These are phyloP conservation scores for Tolypocladium inflatum DNA, from an alignment of 2,329 filamentous ascomycete genomes.

Conservation along the genomic window DNA sequence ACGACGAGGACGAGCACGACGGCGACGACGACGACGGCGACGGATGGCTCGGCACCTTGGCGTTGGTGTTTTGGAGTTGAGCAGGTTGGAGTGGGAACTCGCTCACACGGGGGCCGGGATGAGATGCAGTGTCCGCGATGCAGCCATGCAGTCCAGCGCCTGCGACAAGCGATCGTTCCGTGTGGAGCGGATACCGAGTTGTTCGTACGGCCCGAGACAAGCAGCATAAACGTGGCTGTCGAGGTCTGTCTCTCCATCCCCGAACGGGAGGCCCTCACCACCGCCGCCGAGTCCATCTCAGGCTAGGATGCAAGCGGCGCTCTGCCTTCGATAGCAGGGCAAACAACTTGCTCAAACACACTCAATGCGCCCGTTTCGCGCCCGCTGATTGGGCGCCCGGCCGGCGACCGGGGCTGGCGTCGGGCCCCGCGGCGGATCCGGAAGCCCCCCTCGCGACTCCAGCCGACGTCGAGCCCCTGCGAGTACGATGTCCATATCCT, in stretches of 20 bases:
- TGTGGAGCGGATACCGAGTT: neutral
- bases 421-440: neutral
- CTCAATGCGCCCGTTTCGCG: conserved; percentile 12
- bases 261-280: neutral
- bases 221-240: neutral
- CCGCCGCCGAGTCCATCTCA: neutral
- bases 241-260: neutral
- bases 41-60: neutral
- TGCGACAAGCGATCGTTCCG: neutral
- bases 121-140: neutral
- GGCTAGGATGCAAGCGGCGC: neutral
- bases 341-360: conserved; percentile 28
- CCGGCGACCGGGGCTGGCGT: neutral
- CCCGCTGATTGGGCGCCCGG: conserved; percentile 6
- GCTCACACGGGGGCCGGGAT: neutral
- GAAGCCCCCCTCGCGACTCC: neutral
- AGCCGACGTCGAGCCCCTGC: neutral
- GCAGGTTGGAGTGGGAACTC: neutral
- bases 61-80: neutral
- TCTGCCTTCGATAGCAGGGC: neutral
- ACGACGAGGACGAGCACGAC: neutral
- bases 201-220: neutral
- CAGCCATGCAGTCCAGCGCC: neutral
- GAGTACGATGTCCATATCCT: no score
- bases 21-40: neutral